Evolutionary conservation across 345 rosid species (phyloP).

Genomic region (Dipteronia sinensis): DNA sequence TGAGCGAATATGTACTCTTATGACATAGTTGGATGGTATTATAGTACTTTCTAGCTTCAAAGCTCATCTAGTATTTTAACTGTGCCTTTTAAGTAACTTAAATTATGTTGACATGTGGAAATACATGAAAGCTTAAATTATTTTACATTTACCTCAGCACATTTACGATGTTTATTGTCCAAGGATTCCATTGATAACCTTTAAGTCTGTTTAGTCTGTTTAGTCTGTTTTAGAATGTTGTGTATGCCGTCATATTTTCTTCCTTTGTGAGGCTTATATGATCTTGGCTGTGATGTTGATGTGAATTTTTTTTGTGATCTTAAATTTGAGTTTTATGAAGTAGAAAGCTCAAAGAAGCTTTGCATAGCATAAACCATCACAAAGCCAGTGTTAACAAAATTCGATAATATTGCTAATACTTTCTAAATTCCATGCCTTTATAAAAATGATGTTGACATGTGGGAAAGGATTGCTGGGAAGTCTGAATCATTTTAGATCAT

Average conservation of each 20-base stretch:
- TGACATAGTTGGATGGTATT: neutral
- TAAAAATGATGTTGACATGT: neutral
- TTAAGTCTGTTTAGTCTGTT: too few species aligned
- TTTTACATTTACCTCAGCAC: neutral
- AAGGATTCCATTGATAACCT: neutral
- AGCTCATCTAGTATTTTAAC: neutral
- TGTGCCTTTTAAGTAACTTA: neutral
- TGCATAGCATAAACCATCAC: neutral
- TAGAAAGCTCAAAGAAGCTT: neutral
- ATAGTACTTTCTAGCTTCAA: neutral
- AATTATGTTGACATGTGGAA: neutral
- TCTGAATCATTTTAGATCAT: neutral
- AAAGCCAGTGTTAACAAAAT: neutral
- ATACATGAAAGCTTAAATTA: neutral
- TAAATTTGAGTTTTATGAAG: slow-evolving; percentile 6
- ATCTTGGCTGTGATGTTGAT: neutral
- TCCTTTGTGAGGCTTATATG: neutral
- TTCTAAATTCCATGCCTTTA: neutral
- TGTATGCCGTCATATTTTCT: neutral
- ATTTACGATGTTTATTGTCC: neutral
- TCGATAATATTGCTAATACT: neutral
- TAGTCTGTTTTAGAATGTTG: neutral
- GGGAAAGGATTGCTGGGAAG: neutral
- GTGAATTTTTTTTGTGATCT: neutral
- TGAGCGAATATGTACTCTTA: neutral